phyloP scores from a whole-genome alignment of 352 stramenopile species.

The Pythium myriotylum region DNA sequence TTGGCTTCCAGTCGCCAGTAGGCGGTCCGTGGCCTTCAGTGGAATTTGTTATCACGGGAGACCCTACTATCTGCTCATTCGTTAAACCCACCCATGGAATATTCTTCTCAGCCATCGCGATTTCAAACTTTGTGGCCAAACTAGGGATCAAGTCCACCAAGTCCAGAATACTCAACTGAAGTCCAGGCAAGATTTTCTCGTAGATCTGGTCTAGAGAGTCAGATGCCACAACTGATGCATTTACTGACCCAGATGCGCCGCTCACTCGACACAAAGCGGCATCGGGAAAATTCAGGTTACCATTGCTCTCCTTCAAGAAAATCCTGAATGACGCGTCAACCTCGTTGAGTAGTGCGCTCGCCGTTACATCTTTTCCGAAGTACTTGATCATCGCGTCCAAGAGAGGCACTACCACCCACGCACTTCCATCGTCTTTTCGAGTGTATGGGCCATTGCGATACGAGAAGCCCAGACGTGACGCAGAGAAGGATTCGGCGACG shows the following conservation, averaged over 20 bases:
- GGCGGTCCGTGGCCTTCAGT: constrained; percentile 33
- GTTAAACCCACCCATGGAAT: constrained; percentile 20
- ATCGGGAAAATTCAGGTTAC: constrained; percentile 47
- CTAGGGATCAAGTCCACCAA: constrained; percentile 32
- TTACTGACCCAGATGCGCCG: constrained; percentile 11
- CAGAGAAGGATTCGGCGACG: constrained; percentile 35
- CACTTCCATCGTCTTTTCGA: constrained; percentile 48
- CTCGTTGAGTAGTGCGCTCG: constrained; percentile 27
- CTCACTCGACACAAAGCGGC: constrained; percentile 35
- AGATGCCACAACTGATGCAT: constrained; percentile 14
- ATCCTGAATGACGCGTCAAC: constrained; percentile 34
- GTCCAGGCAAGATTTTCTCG: constrained; percentile 39
- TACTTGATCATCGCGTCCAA: constrained; percentile 36
- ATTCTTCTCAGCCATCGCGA: constrained; percentile 19
- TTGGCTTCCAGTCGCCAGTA: constrained; percentile 32
- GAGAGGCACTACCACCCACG: constrained; percentile 40
- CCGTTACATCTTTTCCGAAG: constrained; percentile 25
- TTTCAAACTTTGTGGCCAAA: constrained; percentile 19
- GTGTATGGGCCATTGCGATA: constrained; percentile 40
- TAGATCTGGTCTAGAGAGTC: constrained; percentile 38
- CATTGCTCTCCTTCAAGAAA: constrained; percentile 36
- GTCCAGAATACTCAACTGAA: constrained; percentile 29
- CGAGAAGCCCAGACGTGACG: constrained; percentile 32
- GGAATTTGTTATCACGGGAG: constrained; percentile 25
- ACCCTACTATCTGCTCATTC: constrained; percentile 32